Base-by-base conservation (phyloP, 164 flowering plant genomes). In the Umbellularia californica region DNA sequence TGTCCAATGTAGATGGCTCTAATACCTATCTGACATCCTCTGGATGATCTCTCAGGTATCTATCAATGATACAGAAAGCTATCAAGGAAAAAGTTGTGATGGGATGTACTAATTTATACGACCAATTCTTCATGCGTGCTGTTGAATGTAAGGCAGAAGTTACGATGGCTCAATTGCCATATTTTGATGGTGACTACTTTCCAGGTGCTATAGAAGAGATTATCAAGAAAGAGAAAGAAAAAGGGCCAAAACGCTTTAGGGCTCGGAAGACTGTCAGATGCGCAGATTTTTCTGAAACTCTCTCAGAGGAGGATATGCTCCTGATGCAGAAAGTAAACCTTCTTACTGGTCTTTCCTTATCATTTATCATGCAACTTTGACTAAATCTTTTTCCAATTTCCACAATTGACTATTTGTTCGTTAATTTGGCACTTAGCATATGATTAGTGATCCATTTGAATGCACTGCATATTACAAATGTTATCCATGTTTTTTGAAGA, bases 201-300 rank as follows among this genome's bases (percentile, higher is more conserved):
- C 99, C 99, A 78, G 99, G 99, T 80, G 99, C 98, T 81, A 98
- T 98, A 0, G 99, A 96, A 79, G 99, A 96, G 77, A 85, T 94
- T 78, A 89, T 96, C 62, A 82, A 86, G 86, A 95, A 92, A 81
- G 98, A 97, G 78, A 84, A 85, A 70, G 84, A 81, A 0, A 96
- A 94, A 72, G 94, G 91, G 82, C 84, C 88, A 65, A 90, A 91
- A 28, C 90, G 97, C 13, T 90, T 94, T 81, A 89, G 99, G 83
- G 95, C 97, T 73, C 76, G 94, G 55, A 94, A 92, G 86, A 93
- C 97, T 77, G 91, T 95, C 73, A 98, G 98, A 35, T 97, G 91
- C 67, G 63, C 88, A 72, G 99, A 96, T 87, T 88, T 92, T 47
- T 91, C 97, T 68, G 90, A 88, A 50, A 96, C 94, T 77, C 92